Evolutionary conservation across 1,139 yeast genomes (phyloP).

Genomic region (Yamadazyma taylorii): DNA sequence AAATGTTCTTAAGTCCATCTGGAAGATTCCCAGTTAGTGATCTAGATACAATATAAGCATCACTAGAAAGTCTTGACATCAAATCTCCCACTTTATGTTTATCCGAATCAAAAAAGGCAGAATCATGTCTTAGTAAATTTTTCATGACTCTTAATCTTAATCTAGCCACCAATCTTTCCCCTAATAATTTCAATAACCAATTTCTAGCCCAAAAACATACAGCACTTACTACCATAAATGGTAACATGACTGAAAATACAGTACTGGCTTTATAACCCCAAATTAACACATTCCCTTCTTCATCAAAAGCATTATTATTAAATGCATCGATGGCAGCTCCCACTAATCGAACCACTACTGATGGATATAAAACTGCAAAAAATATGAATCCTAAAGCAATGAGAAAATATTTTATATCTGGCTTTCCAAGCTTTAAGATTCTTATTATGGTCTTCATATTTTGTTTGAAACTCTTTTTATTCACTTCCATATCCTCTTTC

Average conservation of each 20-base stretch:
- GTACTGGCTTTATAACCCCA: constrained; percentile 50
- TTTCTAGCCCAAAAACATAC: constrained; percentile 51
- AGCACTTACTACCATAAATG: constrained; percentile 47
- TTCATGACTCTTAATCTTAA: constrained; percentile 50
- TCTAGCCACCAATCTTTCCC: constrained; percentile 46
- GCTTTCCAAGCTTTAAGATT: constrained; percentile 40
- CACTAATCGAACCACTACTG: constrained; percentile 46
- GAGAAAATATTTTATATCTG: constrained; percentile 40
- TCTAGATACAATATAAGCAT: constrained; percentile 52
- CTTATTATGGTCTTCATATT: constrained; percentile 39
- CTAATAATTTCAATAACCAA: constrained; percentile 47
- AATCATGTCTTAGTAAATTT: constrained; percentile 50
- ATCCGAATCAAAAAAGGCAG: constrained; percentile 51
- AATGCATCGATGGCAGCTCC: constrained; percentile 50
- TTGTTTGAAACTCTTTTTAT: constrained; percentile 31
- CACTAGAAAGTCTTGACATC: constrained; percentile 52
- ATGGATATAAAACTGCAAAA: constrained; percentile 49
- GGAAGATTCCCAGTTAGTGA: constrained; percentile 48
- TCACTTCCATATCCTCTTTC: constrained; percentile 27
- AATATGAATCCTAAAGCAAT: constrained; percentile 44
- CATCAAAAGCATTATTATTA: constrained; percentile 36
- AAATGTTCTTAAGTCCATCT: constrained; percentile 48
- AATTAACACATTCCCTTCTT: constrained; percentile 40
- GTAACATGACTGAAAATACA: constrained; percentile 45
- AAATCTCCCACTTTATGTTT: constrained; percentile 58